Base-by-base conservation (phyloP, 192 early-diverging fungal species). In the Backusella westeae region DNA sequence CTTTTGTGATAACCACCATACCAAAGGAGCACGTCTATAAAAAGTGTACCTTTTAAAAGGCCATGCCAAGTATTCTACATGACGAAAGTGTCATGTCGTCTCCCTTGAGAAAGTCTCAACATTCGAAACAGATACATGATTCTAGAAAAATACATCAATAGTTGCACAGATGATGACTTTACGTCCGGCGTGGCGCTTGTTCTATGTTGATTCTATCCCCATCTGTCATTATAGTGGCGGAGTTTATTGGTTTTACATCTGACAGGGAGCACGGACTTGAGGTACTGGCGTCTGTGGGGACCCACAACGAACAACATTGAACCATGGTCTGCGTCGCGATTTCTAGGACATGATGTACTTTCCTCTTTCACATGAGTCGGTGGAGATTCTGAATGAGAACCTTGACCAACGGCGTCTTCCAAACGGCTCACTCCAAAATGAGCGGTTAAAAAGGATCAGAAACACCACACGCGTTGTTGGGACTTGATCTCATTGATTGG, bases 151-250 rank as follows among this genome's bases (percentile, higher is more conserved):
- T 82, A 89, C 35, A 73, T 88, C 71, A 80, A 84, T 21, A 79
- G 71, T 69, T 82, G 84, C 2, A 83, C 79, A 32, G 86, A 83
- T 59, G 71, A 79, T 6, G 71, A 39, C 77, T 93, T 95, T 81
- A 89, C 92, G 69, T 91, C 91, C 9, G 95, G 94, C 36, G 89
- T 96, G 1, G 87, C 90, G 7, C 86, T 94, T 85, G 87, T 66
- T 96, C 96, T 79, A 93, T 92, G 46, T 79, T 97, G 15, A 85
- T 94, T 32, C 85, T 97, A 23, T 92, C 90, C 36, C 96, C 96
- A 0, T 84, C 86, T 67, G 86, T 94, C 7, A 79, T 96, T 69
- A 89, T 91, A 36, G 82, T 97, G 38, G 89, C 95, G n/a, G 95
- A 97, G 78, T 81, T 96, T 42, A 93, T 96, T 29, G 96, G 96